A percentile compares a stretch with the other conserved stretches of the same genome.
phyloP scores from a whole-genome alignment of 768 basidiomycete genomes.

The Tremella fuciformis region DNA sequence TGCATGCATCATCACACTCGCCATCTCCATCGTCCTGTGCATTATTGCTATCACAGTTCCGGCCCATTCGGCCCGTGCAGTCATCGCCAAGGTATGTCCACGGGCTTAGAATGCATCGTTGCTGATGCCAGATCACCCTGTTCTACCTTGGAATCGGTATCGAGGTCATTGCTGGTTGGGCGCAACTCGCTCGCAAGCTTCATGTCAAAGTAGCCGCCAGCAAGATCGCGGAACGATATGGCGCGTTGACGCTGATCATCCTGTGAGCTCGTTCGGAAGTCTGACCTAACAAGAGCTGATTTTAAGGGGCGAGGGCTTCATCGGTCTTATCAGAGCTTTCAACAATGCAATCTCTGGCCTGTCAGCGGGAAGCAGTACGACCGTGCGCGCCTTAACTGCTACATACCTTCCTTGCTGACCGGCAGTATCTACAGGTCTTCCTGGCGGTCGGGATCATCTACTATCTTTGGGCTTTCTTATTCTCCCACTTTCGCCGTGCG shows the following conservation, averaged over 20 bases:
- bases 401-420: background rate
- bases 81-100: constrained; percentile 20
- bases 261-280: constrained; percentile 21
- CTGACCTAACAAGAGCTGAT: background rate
- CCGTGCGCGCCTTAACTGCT: constrained; percentile 5
- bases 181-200: constrained; percentile 5
- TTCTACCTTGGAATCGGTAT: constrained; percentile 28
- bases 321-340: constrained; percentile 32
- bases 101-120: background rate
- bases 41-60: constrained; percentile 19
- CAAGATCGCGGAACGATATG: constrained; percentile 31
- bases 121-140: constrained; percentile 20
- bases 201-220: constrained; percentile 7
- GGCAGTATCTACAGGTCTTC: background rate
- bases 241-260: constrained; percentile 40
- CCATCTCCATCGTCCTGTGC: constrained; percentile 18
- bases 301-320: constrained; percentile 43
- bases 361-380: constrained; percentile 17
- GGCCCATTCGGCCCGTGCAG: constrained; percentile 8
- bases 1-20: background rate
- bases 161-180: constrained; percentile 22
- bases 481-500: constrained; percentile 18
- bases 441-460: constrained; percentile 32
- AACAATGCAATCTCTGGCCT: constrained; percentile 33
- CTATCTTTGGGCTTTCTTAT: constrained; percentile 34